Base-by-base conservation (phyloP, 2,329 filamentous ascomycete species). In the Aspergillus chevalieri region DNA sequence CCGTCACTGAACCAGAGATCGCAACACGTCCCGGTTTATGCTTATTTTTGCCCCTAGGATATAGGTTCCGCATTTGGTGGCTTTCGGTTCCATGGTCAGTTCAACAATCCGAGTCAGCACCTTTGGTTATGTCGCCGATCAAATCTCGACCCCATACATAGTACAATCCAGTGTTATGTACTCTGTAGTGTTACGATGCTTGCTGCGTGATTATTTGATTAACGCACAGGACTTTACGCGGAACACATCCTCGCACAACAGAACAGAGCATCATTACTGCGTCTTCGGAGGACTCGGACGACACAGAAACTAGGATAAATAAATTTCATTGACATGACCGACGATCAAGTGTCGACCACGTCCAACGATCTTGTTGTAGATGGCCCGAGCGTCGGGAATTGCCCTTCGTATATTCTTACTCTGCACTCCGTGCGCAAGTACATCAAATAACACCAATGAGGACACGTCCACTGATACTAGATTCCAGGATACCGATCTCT, bases 1-100 rank as follows among this genome's bases (percentile, higher is more conserved):
- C 45, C 57, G 56, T 57, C 55, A 42, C 33, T 49, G 57, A 56
- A 60, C 57, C 57, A 56, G 45, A 60, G 50, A 56, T 57, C 57
- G 36, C 36, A 38, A 30, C 36, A 48, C 56, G 56, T 54, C 56
- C 58, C 54, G 50, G 44, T 51, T 59, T 61, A 61, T 58, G 56
- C 56, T 61, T 61, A 59, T 61, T 56, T 53, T 41, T 41, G 43
- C 44, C 24, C 50, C 51, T 57, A 49, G 46, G 47, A 38, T 39
- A 43, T 19, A 47, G 47, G 50, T 47, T 50, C 52, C 50, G 39
- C 36, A 47, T 43, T 22, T 47, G 36, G 4, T 14, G n/a, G 7
- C 17, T 38, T 36, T 46, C 6, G 30, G 28, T 19, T 46, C 34
- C 41, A 48, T 42, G 46, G 41, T 42, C 26, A 44, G 6, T 19